Evolutionary conservation across 75 land plant genomes (phyloP).

Genomic region (Cryptomeria japonica): DNA sequence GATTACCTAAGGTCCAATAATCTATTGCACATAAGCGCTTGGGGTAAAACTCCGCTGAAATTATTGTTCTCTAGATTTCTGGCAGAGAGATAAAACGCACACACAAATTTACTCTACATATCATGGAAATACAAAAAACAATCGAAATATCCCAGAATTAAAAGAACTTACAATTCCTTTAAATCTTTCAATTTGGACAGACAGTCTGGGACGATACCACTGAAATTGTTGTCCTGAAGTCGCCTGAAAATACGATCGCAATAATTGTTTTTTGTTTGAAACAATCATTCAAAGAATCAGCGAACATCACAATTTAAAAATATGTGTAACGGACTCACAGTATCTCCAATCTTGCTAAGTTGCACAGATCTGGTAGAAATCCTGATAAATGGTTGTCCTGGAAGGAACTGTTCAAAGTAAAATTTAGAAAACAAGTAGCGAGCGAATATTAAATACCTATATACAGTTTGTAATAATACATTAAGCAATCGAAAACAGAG

Average conservation of each 20-base stretch:
- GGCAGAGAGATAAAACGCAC: neutral
- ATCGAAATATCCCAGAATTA: neutral
- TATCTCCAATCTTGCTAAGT: neutral
- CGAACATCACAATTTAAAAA: too few species aligned
- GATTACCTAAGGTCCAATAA: neutral
- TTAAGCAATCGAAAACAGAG: too few species aligned
- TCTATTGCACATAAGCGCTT: neutral
- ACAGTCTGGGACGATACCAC: neutral
- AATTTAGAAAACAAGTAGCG: neutral
- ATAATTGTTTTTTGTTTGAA: neutral
- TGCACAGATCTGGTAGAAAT: neutral
- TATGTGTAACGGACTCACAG: neutral
- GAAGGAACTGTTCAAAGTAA: neutral
- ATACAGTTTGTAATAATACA: neutral
- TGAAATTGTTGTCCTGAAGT: neutral
- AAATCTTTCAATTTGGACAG: neutral
- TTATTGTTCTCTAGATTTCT: neutral
- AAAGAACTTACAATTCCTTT: neutral
- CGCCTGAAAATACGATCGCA: neutral
- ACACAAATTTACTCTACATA: neutral
- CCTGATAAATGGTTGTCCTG: neutral
- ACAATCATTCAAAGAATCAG: too few species aligned
- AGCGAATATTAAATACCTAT: neutral
- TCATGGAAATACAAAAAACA: neutral
- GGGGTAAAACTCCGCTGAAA: neutral